Conservation (phyloP, 78 protist genomes). For the Anaeramoeba ignava region DNA sequence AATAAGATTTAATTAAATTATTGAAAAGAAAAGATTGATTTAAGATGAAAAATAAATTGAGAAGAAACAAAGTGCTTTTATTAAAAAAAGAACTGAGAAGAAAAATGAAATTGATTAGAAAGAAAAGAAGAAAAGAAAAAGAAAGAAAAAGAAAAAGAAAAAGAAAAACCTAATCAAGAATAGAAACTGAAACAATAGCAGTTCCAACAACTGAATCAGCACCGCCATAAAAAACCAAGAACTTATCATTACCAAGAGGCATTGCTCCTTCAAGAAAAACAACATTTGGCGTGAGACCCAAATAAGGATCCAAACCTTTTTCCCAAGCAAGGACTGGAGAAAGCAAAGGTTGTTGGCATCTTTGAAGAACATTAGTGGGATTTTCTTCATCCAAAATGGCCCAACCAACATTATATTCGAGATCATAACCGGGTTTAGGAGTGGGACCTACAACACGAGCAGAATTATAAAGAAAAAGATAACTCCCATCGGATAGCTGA, state of each 20-base stretch:
- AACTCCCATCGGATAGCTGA: not conserved
- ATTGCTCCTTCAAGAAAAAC: not conserved
- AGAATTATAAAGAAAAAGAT: not conserved
- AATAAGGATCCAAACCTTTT: not conserved
- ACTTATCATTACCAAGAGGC: not conserved
- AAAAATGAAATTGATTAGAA: too few relatives aligned
- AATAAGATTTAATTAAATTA: too few relatives aligned
- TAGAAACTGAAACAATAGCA: not conserved
- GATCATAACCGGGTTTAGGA: not conserved
- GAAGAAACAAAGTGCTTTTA: too few relatives aligned
- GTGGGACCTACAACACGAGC: not conserved
- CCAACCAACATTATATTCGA: not conserved
- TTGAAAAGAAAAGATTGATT: too few relatives aligned
- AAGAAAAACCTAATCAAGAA: too few relatives aligned
- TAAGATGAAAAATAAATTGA: too few relatives aligned
- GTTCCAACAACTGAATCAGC: conserved; percentile 2
- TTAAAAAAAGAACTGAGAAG: too few relatives aligned
- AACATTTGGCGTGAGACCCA: not conserved
- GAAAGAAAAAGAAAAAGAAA: too few relatives aligned
- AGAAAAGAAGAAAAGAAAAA: too few relatives aligned
- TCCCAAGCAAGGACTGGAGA: not conserved
- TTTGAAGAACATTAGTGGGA: not conserved
- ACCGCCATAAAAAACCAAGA: not conserved
- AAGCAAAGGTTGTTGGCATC: not conserved
- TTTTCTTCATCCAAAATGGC: not conserved